Evolutionary conservation across 495 filamentous ascomycete genomes (phyloP).

Genomic region (Neurospora sp.): DNA sequence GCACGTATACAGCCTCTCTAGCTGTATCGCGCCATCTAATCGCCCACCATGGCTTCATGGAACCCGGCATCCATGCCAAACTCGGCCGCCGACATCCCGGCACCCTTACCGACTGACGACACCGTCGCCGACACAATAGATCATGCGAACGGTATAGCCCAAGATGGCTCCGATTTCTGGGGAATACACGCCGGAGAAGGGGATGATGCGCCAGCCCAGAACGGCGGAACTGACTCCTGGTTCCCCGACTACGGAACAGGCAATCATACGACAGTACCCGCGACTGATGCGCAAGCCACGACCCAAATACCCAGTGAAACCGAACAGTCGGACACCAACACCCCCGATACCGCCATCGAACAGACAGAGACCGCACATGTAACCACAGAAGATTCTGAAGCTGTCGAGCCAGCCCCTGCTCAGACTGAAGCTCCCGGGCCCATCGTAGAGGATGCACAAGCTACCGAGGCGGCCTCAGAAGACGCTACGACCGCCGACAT

Average conservation of each 20-base stretch:
- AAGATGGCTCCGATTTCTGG: neutral
- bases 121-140: neutral
- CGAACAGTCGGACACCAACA: neutral
- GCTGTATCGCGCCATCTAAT: conserved; percentile 21
- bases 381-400: neutral
- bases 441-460: neutral
- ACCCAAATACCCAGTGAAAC: neutral
- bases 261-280: conserved; percentile 19
- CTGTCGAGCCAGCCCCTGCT: neutral
- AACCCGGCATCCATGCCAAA: conserved; percentile 48
- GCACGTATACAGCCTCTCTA: conserved; percentile 9
- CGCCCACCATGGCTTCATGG: conserved; percentile 39
- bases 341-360: neutral
- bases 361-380: neutral
- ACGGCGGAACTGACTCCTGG: conserved; percentile 19
- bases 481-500: neutral
- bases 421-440: neutral
- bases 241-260: conserved; percentile 19
- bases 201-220: conserved; percentile 2
- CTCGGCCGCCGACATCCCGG: conserved; percentile 17
- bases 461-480: neutral
- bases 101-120: conserved; percentile 2
- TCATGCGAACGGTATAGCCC: neutral
- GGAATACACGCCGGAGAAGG: neutral
- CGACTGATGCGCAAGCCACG: conserved; percentile 8